Conservation (phyloP, 352 stramenopile genomes). For the Aphanomyces stellatus region DNA sequence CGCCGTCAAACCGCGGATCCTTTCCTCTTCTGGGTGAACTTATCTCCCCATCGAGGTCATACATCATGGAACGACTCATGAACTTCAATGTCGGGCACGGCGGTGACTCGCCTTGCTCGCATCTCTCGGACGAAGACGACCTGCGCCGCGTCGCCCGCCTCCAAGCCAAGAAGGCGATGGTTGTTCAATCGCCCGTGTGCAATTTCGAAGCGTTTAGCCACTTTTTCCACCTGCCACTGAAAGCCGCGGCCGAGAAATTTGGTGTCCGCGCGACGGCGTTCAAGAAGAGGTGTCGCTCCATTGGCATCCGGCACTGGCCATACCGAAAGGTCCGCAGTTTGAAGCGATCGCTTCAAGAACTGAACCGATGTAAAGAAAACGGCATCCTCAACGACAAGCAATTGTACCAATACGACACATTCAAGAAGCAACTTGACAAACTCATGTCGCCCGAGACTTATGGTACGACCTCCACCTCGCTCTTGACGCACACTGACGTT, state of each 20-base stretch:
- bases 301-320: slow-evolving; percentile 63
- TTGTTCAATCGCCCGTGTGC: slow-evolving; percentile 29
- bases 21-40: no score
- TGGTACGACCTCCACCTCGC: background rate
- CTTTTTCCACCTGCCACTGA: slow-evolving; percentile 60
- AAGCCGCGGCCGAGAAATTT: slow-evolving; percentile 63
- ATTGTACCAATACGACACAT: slow-evolving; percentile 42
- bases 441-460: slow-evolving; percentile 61
- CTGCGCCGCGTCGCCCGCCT: slow-evolving; percentile 1
- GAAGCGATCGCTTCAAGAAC: slow-evolving; percentile 56
- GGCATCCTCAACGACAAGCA: slow-evolving; percentile 53
- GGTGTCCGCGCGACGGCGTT: slow-evolving; percentile 61
- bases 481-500: background rate
- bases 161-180: slow-evolving; percentile 19
- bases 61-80: no score
- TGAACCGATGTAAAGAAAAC: slow-evolving; percentile 46
- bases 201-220: slow-evolving; percentile 65
- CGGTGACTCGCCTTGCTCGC: background rate
- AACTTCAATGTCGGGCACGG: background rate
- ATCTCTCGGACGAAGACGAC: slow-evolving; percentile 14
- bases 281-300: slow-evolving; percentile 64
- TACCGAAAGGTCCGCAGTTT: slow-evolving; percentile 65
- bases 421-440: slow-evolving; percentile 56
- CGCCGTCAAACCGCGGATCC: no score
- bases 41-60: no score